Percentiles rank a stretch among this genome's conserved stretches.
Conservation (phyloP, 352 stramenopile genomes). For the Phytophthora kernoviae region DNA sequence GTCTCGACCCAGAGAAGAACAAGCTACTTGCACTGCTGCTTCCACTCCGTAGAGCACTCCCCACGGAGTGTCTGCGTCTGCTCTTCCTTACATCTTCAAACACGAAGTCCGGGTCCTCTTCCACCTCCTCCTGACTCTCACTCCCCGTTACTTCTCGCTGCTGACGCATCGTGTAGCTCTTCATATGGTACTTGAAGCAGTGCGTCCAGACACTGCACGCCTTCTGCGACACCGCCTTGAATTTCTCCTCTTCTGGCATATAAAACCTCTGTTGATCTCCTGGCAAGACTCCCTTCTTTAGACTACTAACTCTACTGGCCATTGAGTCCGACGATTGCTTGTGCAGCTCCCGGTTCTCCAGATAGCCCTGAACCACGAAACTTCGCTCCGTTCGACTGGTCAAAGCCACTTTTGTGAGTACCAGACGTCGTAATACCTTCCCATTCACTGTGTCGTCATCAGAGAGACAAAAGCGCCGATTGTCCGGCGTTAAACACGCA, state of each 20-base stretch:
- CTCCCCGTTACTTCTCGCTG: conserved; percentile 2
- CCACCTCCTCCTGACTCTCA: conserved; percentile 5
- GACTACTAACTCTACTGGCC: conserved; percentile 25
- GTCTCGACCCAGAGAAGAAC: conserved; percentile 10
- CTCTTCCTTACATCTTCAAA: conserved; percentile 39
- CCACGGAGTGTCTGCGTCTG: conserved; percentile 20
- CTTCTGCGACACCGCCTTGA: conserved; percentile 56
- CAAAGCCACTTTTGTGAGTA: conserved; percentile 56
- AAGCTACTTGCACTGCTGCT: conserved; percentile 8
- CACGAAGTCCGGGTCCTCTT: conserved; percentile 46
- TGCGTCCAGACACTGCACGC: conserved; percentile 56
- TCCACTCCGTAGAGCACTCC: conserved; percentile 12
- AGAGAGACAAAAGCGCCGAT: conserved; percentile 48
- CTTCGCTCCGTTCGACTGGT: conserved; percentile 29
- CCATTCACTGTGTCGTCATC: conserved; percentile 49
- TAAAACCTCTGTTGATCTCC: conserved; percentile 54
- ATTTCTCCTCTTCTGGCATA: conserved; percentile 37
- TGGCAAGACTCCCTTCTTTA: conserved; percentile 17
- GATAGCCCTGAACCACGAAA: conserved; percentile 44
- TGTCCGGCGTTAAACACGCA: conserved; percentile 59
- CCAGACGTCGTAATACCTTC: conserved; percentile 41
- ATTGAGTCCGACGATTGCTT: conserved; percentile 52
- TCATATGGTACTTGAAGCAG: conserved; percentile 71
- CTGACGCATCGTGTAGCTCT: conserved; percentile 40
- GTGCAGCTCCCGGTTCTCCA: conserved; percentile 47